Evolutionary conservation across 2,329 filamentous ascomycete genomes (phyloP).

Genomic region (Fusarium albosuccineum): DNA sequence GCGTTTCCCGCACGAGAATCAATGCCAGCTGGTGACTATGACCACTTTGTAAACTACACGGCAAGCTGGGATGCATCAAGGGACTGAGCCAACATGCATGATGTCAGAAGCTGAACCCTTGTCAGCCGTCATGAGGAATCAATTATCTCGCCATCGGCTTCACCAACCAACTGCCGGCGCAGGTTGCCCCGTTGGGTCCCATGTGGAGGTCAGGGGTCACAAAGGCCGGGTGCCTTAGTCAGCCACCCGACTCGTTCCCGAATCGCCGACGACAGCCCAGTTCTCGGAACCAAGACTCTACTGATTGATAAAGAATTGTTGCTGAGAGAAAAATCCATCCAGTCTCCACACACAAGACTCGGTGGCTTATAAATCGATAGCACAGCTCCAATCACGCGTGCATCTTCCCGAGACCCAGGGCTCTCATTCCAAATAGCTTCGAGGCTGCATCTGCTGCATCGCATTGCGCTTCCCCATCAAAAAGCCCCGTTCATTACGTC

Average conservation of each 20-base stretch:
- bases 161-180: conserved; percentile 1
- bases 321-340: conserved; percentile 9
- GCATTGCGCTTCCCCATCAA: conserved; percentile 10
- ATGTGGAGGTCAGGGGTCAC: too few relatives aligned
- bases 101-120: conserved; percentile 12
- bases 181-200: not conserved
- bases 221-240: conserved; percentile 1
- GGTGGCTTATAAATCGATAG: conserved; percentile 19
- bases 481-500: not conserved
- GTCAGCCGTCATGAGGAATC: conserved; percentile 39
- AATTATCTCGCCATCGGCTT: conserved; percentile 12
- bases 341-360: conserved; percentile 4
- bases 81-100: not conserved
- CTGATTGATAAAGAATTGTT: conserved; percentile 36
- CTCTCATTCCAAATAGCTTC: conserved; percentile 35
- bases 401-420: not conserved
- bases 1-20: not conserved
- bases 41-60: conserved; percentile 1
- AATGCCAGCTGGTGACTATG: not conserved
- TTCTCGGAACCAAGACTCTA: not conserved
- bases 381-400: conserved; percentile 24
- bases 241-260: not conserved
- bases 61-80: too few relatives aligned
- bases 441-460: conserved; percentile 4
- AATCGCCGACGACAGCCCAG: not conserved